These are phyloP conservation scores for Xanthoconium purpureum DNA, from an alignment of 768 basidiomycete genomes.

Conservation along the genomic window DNA sequence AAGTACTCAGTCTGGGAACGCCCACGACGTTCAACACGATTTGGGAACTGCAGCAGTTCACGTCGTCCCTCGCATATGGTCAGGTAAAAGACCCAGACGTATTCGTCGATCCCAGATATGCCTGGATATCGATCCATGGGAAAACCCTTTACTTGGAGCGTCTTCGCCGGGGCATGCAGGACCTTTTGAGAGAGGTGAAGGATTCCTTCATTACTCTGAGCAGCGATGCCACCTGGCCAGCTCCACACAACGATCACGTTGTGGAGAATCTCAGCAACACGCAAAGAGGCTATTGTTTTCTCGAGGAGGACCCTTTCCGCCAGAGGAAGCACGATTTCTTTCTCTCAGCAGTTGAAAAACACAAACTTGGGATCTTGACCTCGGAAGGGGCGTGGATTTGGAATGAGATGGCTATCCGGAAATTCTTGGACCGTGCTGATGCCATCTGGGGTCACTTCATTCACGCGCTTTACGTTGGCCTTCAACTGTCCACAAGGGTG, in stretches of 20 bases:
- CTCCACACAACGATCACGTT: too few relatives aligned
- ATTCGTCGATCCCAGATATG: background rate
- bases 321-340: background rate
- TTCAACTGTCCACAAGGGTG: background rate
- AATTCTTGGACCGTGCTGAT: background rate
- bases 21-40: background rate
- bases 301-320: background rate
- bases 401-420: background rate
- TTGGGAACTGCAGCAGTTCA: background rate
- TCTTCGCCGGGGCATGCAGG: background rate
- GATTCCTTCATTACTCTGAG: background rate
- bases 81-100: background rate
- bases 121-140: background rate
- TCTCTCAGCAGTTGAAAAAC: background rate
- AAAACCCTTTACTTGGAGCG: background rate
- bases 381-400: background rate
- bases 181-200: background rate
- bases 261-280: background rate
- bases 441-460: background rate
- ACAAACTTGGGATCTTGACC: background rate
- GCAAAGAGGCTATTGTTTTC: background rate
- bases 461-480: background rate
- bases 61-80: background rate
- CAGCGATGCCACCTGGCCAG: background rate
- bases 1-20: background rate